Conservation (phyloP, 768 basidiomycete species). For the Boletus rubropictus region DNA sequence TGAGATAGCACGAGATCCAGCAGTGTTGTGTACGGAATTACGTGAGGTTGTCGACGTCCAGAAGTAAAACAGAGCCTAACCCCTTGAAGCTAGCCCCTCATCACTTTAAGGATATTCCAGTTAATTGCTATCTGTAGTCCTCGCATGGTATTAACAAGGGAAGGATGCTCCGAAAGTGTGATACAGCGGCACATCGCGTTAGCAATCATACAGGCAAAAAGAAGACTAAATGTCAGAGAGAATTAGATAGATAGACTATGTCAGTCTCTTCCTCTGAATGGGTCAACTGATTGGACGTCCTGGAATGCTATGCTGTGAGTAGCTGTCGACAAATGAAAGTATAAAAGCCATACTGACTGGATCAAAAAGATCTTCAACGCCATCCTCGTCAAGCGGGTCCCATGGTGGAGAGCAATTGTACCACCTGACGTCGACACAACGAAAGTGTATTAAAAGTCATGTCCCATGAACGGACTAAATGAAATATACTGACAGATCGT, state of each 20-base stretch:
- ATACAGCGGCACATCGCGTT: too few species aligned
- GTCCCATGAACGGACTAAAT: too few species aligned
- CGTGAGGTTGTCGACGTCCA: neutral
- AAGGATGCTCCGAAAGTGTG: too few species aligned
- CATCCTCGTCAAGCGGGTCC: slow-evolving; percentile 24
- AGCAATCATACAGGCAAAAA: too few species aligned
- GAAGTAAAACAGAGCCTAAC: too few species aligned
- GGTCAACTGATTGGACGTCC: slow-evolving; percentile 6
- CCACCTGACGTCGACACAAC: slow-evolving; percentile 15
- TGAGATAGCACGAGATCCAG: neutral
- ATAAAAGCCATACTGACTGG: slow-evolving; percentile 3
- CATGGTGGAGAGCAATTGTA: slow-evolving; percentile 12
- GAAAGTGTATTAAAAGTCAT: neutral
- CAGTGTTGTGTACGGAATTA: neutral
- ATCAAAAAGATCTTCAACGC: slow-evolving; percentile 15
- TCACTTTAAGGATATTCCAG: too few species aligned
- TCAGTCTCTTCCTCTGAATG: neutral
- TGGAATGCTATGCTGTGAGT: neutral
- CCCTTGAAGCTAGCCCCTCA: too few species aligned
- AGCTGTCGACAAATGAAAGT: neutral
- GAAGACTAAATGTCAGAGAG: too few species aligned
- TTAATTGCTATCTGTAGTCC: too few species aligned
- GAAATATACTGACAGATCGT: too few species aligned
- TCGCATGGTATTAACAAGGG: too few species aligned
- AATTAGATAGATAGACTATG: too few species aligned